Base-by-base conservation (phyloP, 495 filamentous ascomycete species). In the Talaromyces trachyspermus region DNA sequence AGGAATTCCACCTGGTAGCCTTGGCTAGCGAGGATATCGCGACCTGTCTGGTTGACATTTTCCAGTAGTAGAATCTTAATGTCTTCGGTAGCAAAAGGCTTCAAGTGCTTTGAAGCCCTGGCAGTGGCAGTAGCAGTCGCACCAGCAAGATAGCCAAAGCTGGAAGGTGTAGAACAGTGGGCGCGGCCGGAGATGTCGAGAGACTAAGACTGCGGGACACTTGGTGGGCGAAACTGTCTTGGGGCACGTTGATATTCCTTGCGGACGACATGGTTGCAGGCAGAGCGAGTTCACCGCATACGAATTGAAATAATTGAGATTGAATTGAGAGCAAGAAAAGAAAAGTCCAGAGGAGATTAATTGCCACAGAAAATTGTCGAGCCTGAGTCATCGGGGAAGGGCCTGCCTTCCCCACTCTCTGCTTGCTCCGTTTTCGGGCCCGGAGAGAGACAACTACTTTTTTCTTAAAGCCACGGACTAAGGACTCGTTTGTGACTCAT, bases 51-150 rank as follows among this genome's bases (percentile, higher is more conserved):
- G 63, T 97, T 96, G 48, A 99, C 84, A 68, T 97, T 97, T 66
- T 99, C 94, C 19, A 99, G 70, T 6, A 99, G 75, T 48, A 99
- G 71, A 30, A 99, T 95, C 70, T 95, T 97, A 64, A 99, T 86
- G 56, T 97, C 91, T 59, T 87, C 78, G 4, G 89, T 92, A 51
- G 88, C 83, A 65, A 99, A 99, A 17, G 94, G 94, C 68, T 97
- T 97, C 55, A 97, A 69, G 44, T 84, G 87, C 66, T 95, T 95
- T 15, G 81, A 70, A 36, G 65, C 64, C 51, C 58, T 49, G 22
- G 62, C 42, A 30, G 72, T 56, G 11, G 29, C 39, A 26, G 45
- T 36, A 12, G 20, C 35, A 20, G 61, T 25, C 12, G 39, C 39
- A 61, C 65, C 51, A 18, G 50, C 57, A 18, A 66, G 69, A 26